Evolutionary conservation across 1,139 yeast genomes (phyloP), one percentile per base, ranked within the genome.

Genomic region (Spathaspora jeffriesii): DNA sequence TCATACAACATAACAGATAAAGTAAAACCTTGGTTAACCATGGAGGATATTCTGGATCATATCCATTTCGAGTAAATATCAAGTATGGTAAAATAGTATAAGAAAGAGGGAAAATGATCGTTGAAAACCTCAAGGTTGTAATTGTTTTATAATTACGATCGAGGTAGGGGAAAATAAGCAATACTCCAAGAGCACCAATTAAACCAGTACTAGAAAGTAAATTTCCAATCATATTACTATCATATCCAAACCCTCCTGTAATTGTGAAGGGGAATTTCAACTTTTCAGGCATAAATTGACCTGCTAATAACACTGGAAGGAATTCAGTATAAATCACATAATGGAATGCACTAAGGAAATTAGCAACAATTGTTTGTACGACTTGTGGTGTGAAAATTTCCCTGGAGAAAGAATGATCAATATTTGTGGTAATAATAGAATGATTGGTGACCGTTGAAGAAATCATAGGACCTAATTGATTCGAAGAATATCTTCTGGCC

Each of bases 261-360:
- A 65, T 61, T 13, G 45, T 51, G 42, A 62, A 57, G 6, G 71
- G 71, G 57, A 83, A 80, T 37, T 63, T 57, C 15, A 81, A 58
- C 13, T 62, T 52, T 13, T 59, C 58, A 1, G 61, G 60, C 31
- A 60, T 66, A 40, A 78, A 63, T 30, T 71, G 65, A 17, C 81
- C 70, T 0, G 87, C 84, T 14, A 82, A 62, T 47, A 79, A 78
- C 4, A 83, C 78, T 9, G 89, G 88, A 38, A 82, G 63, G 52
- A 84, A 80, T 58, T 83, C 88, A 47, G 71, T 73, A 59, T 71
- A 81, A 7, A 80, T 78, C 9, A 79, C 67, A 18, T 71, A 61
- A 56, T 79, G 85, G 50, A 79, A 53, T 10, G 55, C 50, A 36
- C 53, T 48, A 30, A 55, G 42, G 40, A 55, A 53, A 44, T 53